Conservation (phyloP, 768 basidiomycete species). For the Macrocybe gigantea region DNA sequence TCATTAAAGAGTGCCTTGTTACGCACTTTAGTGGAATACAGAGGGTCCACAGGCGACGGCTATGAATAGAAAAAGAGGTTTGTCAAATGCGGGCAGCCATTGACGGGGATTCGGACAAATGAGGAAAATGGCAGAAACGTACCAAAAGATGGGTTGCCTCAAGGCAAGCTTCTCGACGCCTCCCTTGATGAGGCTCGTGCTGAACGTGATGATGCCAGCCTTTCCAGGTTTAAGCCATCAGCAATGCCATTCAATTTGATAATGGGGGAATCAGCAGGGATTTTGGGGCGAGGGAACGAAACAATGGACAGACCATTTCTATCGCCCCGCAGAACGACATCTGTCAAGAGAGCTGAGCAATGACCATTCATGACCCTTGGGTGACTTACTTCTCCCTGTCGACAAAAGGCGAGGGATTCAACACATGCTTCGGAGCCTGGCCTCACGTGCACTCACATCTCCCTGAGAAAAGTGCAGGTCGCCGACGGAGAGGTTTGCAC, state of each 20-base stretch:
- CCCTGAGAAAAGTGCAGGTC: conserved; percentile 80
- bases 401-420: conserved; percentile 5
- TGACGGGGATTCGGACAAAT: neutral
- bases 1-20: neutral
- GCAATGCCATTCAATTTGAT: neutral
- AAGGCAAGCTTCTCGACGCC: conserved; percentile 70
- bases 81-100: neutral
- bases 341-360: conserved; percentile 20
- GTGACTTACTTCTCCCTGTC: conserved; percentile 48
- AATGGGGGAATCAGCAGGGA: neutral
- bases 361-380: neutral
- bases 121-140: conserved; percentile 6
- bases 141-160: conserved; percentile 75
- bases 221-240: conserved; percentile 10
- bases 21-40: conserved; percentile 61
- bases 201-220: conserved; percentile 72
- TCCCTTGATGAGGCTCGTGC: conserved; percentile 65
- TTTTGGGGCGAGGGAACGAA: neutral
- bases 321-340: conserved; percentile 75
- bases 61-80: conserved; percentile 14
- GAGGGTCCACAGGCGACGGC: conserved; percentile 72
- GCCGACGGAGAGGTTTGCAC: conserved; percentile 73
- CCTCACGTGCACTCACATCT: conserved; percentile 34
- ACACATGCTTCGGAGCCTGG: neutral
- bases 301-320: conserved; percentile 47